Evolutionary conservation across 2,329 filamentous ascomycete genomes (phyloP), one percentile per base, ranked within the genome.

Genomic region (Hyphodiscus sp.): DNA sequence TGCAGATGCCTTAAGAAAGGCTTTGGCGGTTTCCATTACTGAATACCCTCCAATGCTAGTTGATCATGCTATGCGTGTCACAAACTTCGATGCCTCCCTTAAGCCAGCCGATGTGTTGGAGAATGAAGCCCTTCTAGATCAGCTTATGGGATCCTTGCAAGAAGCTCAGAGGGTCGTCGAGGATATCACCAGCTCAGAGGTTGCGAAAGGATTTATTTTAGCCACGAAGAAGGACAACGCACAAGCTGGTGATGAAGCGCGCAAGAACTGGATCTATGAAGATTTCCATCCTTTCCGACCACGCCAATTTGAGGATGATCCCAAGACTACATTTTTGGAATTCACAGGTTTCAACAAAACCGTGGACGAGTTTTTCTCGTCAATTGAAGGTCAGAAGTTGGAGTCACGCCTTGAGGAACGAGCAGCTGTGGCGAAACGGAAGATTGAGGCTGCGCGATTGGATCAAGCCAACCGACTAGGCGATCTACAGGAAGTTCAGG

Each of bases 351-450:
- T 95, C 75, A 96, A 96, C 69, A 87, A 87, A 66, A 94, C 91
- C 0, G 91, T 96, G 0, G 94, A 99, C 67, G 89, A 96, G 61
- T 99, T 96, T 73, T 97, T 95, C 69, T 97, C 94, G 0, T 97
- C 92, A 0, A 82, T 97, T 23, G 94, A 99, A 71, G 90, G 91
- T 0, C 92, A 96, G 68, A 95, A 89, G 67, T 77, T 97, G 1
- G 87, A 95, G 68, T 95, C 89, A 1, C 81, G 84, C 50, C 73
- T 97, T 4, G 83, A 82, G 3, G 92, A 97, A 68, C 82, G 86
- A 47, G 91, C 99, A 69, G 83, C 86, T 19, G 77, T 80, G 3
- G 94, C 94, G 2, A 88, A 86, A 70, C 83, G 82, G 65, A 96
- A 95, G 68, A 76, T 99, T 2, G 89, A 96, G 41, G 81, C 87